These are phyloP conservation scores for Geotrichum ghanense DNA, from an alignment of 805 yeast genomes.

Conservation along the genomic window DNA sequence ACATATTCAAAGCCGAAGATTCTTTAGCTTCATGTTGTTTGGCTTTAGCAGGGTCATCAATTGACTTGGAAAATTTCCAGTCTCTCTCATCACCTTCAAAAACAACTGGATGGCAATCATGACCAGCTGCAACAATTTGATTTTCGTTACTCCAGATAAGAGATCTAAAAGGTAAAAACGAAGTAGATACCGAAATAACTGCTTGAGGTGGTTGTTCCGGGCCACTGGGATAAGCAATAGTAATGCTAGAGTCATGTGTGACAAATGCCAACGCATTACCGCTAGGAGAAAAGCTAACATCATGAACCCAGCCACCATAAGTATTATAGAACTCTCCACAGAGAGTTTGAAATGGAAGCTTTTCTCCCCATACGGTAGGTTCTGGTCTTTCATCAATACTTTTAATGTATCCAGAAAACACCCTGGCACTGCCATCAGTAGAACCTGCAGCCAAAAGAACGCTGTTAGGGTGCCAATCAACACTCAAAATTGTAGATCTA, in stretches of 20 bases:
- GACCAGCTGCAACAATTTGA: constrained; percentile 79
- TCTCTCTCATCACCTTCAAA: constrained; percentile 57
- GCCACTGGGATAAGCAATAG: constrained; percentile 67
- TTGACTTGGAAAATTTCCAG: constrained; percentile 47
- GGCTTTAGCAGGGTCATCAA: constrained; percentile 43
- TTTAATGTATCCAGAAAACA: constrained; percentile 80
- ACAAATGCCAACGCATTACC: constrained; percentile 73
- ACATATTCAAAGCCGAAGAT: constrained; percentile 62
- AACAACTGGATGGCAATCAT: constrained; percentile 80
- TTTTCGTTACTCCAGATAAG: constrained; percentile 56
- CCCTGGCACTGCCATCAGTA: constrained; percentile 86
- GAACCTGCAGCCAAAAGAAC: constrained; percentile 85
- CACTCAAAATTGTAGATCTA: constrained; percentile 68
- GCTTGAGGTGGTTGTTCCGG: constrained; percentile 53
- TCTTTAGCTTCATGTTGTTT: constrained; percentile 39
- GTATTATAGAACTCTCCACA: constrained; percentile 70
- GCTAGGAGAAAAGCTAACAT: constrained; percentile 69
- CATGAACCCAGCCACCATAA: constrained; percentile 86
- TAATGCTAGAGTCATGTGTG: constrained; percentile 78
- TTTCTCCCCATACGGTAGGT: constrained; percentile 84
- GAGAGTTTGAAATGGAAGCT: constrained; percentile 86
- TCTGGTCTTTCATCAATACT: constrained; percentile 77
- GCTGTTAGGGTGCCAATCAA: constrained; percentile 90
- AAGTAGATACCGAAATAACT: constrained; percentile 47
- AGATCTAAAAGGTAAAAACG: constrained; percentile 70